Evolutionary conservation across 495 filamentous ascomycete genomes (phyloP).

Genomic region (Trichoderma orchidacearum): DNA sequence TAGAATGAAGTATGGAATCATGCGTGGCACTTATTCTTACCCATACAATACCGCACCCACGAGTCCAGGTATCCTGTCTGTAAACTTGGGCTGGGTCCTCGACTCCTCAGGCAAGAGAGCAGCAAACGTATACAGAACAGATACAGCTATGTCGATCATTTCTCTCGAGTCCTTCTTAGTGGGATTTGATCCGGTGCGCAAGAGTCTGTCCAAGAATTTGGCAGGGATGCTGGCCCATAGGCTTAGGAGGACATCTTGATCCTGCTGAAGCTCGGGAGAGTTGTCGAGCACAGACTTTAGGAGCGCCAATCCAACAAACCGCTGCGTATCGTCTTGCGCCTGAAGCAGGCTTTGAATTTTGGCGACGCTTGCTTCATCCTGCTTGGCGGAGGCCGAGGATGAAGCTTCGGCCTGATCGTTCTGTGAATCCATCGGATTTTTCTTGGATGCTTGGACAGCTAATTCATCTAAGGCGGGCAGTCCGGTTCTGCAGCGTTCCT

Average conservation of each 20-base stretch:
- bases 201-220: conserved; percentile 45
- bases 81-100: conserved; percentile 25
- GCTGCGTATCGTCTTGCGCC: conserved; percentile 46
- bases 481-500: not conserved
- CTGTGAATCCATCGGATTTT: not conserved
- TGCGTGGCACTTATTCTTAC: conserved; percentile 16
- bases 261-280: conserved; percentile 22
- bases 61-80: conserved; percentile 34
- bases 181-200: conserved; percentile 30
- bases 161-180: conserved; percentile 27
- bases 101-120: conserved; percentile 32
- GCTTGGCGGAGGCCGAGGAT: not conserved
- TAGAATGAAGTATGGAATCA: not conserved
- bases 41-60: conserved; percentile 35
- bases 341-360: conserved; percentile 34
- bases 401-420: not conserved
- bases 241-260: conserved; percentile 17
- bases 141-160: conserved; percentile 48
- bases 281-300: conserved; percentile 48
- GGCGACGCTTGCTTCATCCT: conserved; percentile 10
- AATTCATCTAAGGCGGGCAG: not conserved
- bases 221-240: conserved; percentile 43
- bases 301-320: conserved; percentile 52
- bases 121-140: conserved; percentile 44
- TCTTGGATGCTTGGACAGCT: not conserved